Evolutionary conservation across 495 filamentous ascomycete species (phyloP), one percentile per base, ranked within the genome.

Genomic region (Penicillium canariense): DNA sequence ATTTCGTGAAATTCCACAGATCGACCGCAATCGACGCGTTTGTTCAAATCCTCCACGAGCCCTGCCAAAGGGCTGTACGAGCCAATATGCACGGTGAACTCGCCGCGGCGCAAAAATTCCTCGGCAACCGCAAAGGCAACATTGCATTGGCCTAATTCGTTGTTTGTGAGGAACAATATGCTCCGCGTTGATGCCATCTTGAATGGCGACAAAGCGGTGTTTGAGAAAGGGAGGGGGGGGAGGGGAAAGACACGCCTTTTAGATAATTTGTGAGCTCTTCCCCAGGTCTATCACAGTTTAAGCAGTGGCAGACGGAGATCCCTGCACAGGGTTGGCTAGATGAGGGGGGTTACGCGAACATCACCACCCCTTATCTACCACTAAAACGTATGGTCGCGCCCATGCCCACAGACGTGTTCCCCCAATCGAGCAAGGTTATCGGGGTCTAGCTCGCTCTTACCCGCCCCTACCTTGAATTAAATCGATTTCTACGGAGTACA

Each of bases 101-200:
- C 52, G 2, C 66, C 69, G 11, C 73, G 71, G 10, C 68, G 62
- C 23, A 81, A 60, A 1, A 84, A 74, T 46, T 80, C 79, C 23
- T 81, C 73, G 18, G 71, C 71, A 1, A 78, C 72, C 9, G 81
- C 81, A 1, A 84, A 72, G 30, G 76, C 71, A 22, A 83, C 77
- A 58, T 83, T 83, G 23, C 77, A 75, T 50, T 82, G 78, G 15
- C 81, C 81, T 48, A 77, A 70, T 54, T 83, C 81, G 36, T 77
- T 76, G 67, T 78, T 81, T 5, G 81, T 80, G 52, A 84, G 61
- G 45, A 84, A 77, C 9, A 84, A 67, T 14, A 80, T 67, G 4
- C 56, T 62, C 26, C 50, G 48, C 6, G 30, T 45, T 17, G 30
- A 25, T 52, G 12, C 15, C 50, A 34, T 58, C 58, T 63, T n/a